Base-by-base conservation (phyloP, 2,329 filamentous ascomycete genomes). In the Pestalotiopsis sp. region DNA sequence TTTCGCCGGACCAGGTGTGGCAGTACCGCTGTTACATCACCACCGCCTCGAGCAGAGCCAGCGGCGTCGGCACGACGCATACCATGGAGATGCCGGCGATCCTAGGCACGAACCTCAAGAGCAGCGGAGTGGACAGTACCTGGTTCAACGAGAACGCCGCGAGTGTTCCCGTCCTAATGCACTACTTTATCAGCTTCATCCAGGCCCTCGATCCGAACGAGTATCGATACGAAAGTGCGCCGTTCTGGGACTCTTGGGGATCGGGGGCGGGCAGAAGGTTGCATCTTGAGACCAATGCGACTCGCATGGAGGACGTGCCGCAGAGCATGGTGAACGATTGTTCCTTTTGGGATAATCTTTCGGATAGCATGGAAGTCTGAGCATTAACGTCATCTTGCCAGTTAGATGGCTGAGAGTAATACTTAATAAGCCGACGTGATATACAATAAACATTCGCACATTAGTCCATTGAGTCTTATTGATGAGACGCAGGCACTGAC, bases 1-100 rank as follows among this genome's bases (percentile, higher is more conserved):
- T 77, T 5, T 71, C 81, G 49, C 31, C 75, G n/a, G 31, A 65
- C 1, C 73, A 77, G 1, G 87, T 84, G 27, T 94, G 87, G 85
- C 89, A 89, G 73, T 94, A 94, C 76, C 86, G 86, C 63, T 92
- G 88, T 80, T 86, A 89, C 62, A 91, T 93, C 2, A 79, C 87
- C 38, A 90, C 92, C 69, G 83, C 85, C 0, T 72, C 75, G 0
- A 80, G 86, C 39, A 79, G 85, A 27, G 80, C 79, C 0, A 75
- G 77, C 1, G 91, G 91, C 1, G 74, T 84, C 1, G 91, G 91
- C 0, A 89, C 91, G 0, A 83, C 85, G 3, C 91, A 94, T 72
- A 90, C 88, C 0, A 84, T 88, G 9, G 91, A 94, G 74, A 72
- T 88, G 0, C 84, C 86, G 64, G 89, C 90, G 0, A 88, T 94